phyloP scores from a whole-genome alignment of 208 protist species.

The Trypanosomatidae sp. region DNA sequence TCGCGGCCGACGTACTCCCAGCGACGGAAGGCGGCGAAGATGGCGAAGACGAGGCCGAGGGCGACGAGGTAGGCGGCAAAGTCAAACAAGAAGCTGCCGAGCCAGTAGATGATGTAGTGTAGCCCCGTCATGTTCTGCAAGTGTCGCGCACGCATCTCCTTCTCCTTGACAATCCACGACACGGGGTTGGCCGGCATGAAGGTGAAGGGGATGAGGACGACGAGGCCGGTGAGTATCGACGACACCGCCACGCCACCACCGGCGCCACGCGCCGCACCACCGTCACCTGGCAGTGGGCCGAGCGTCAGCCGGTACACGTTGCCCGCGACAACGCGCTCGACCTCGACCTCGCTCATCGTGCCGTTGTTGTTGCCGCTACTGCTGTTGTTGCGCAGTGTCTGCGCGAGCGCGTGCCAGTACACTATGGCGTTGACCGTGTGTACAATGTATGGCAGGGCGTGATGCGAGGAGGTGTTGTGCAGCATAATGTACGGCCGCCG shows the following conservation, averaged over 20 bases:
- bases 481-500: constrained; percentile 7
- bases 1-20: constrained; percentile 23
- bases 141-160: constrained; percentile 48
- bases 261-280: not conserved
- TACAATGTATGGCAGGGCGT: constrained; percentile 17
- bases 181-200: constrained; percentile 55
- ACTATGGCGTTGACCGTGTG: too few relatives aligned
- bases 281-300: constrained; percentile 1
- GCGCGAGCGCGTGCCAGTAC: too few relatives aligned
- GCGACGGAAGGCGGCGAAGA: constrained; percentile 31
- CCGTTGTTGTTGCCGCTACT: constrained; percentile 6
- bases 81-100: constrained; percentile 56
- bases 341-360: not conserved
- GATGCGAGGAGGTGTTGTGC: constrained; percentile 22
- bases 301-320: constrained; percentile 3
- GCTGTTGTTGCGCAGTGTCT: constrained; percentile 4
- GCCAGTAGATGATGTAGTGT: constrained; percentile 46
- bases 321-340: too few relatives aligned
- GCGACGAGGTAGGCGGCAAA: constrained; percentile 21
- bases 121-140: constrained; percentile 71
- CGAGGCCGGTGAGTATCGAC: constrained; percentile 17
- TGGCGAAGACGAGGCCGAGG: constrained; percentile 14
- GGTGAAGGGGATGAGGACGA: constrained; percentile 57
- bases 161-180: constrained; percentile 64
- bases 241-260: not conserved